Conservation (phyloP, 2,329 filamentous ascomycete species). For the Diaporthe sp. region DNA sequence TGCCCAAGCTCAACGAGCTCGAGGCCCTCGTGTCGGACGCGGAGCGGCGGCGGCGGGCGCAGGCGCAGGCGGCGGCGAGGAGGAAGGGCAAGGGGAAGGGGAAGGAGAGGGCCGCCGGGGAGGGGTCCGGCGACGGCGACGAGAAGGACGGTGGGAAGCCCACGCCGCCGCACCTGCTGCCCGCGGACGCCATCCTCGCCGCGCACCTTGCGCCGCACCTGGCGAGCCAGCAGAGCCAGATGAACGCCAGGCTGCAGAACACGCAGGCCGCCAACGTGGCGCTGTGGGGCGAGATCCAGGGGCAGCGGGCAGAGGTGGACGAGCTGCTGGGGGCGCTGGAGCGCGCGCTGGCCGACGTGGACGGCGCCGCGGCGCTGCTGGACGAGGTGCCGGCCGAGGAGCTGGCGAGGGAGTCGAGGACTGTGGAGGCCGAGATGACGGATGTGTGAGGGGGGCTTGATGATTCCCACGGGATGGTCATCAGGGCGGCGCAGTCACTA, state of each 20-base stretch:
- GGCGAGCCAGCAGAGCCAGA: conserved; percentile 65
- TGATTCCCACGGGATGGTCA: no score
- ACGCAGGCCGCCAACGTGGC: conserved; percentile 69
- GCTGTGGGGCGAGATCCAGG: conserved; percentile 64
- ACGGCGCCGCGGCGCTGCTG: conserved; percentile 65
- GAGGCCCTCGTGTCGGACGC: conserved; percentile 70
- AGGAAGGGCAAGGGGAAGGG: conserved; percentile 12
- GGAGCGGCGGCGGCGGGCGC: conserved; percentile 47
- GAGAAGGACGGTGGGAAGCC: conserved; percentile 45
- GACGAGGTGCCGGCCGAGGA: conserved; percentile 60
- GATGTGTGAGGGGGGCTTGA: conserved; percentile 37
- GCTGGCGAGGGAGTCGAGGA: conserved; percentile 64
- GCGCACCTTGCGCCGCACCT: conserved; percentile 70
- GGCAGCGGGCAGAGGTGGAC: conserved; percentile 69
- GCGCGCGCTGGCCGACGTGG: conserved; percentile 66
- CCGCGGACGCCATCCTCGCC: conserved; percentile 64
- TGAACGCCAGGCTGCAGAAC: conserved; percentile 70
- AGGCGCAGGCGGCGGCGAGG: not conserved
- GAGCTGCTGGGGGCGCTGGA: conserved; percentile 65
- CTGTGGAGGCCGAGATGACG: conserved; percentile 58
- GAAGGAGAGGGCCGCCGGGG: conserved; percentile 2
- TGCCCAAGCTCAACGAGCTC: conserved; percentile 71
- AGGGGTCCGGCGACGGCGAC: no score
- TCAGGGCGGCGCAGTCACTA: not conserved
- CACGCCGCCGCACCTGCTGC: conserved; percentile 63